Evolutionary conservation across 441 rosid genomes (phyloP).

Genomic region (Aleurites moluccanus): DNA sequence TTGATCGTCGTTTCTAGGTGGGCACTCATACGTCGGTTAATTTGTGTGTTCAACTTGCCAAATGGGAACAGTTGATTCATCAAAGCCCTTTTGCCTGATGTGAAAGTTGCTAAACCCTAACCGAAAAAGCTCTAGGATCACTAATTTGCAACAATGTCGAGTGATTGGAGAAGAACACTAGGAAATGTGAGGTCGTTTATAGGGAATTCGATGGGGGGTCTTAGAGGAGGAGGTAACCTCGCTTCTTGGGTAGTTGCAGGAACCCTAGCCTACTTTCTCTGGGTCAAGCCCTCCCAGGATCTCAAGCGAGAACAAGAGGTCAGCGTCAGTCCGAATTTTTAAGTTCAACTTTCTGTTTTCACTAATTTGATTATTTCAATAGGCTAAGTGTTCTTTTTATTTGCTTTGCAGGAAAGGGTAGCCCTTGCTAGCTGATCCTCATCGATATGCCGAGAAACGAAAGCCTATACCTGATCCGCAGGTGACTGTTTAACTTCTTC

Average conservation of each 20-base stretch:
- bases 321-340: neutral
- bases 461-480: slow-evolving; percentile 82
- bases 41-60: no score
- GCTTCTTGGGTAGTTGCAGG: slow-evolving; percentile 94
- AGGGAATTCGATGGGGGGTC: slow-evolving; percentile 79
- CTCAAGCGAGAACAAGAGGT: slow-evolving; percentile 80
- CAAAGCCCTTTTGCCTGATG: neutral
- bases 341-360: neutral
- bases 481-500: slow-evolving; percentile 37
- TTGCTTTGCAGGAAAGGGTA: slow-evolving; percentile 54
- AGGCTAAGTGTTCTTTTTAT: neutral
- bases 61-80: no score
- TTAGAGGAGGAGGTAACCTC: slow-evolving; percentile 59
- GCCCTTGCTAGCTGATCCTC: slow-evolving; percentile 68
- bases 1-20: no score
- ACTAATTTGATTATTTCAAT: neutral
- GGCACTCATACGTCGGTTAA: no score
- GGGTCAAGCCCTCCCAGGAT: slow-evolving; percentile 91
- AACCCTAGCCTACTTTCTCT: slow-evolving; percentile 79
- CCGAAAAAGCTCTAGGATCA: neutral
- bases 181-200: slow-evolving; percentile 69
- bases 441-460: slow-evolving; percentile 64
- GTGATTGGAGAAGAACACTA: slow-evolving; percentile 59
- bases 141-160: slow-evolving; percentile 35
- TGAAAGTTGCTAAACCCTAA: neutral